Base-by-base conservation (phyloP, 352 stramenopile species). In the Phytophthora capsici region DNA sequence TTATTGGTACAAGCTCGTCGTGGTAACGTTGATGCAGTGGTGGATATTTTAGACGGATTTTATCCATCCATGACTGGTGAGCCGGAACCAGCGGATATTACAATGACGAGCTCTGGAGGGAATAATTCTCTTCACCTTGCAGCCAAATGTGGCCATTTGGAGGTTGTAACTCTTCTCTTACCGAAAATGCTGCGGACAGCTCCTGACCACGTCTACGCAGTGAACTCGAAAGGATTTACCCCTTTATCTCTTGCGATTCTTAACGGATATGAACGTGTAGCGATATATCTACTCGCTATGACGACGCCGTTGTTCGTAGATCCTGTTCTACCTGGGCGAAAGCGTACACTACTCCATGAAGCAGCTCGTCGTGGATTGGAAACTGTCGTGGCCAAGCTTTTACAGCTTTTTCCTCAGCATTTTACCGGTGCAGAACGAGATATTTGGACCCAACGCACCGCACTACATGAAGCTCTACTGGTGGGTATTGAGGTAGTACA, bases 41-140 rank as follows among this genome's bases (percentile, higher is more conserved):
- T 89, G 3, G 84, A 92, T 47, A 50, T 92, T 17, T 55, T 92
- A 14, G 84, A 90, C 37, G 84, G 84, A 7, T 87, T 80, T 48
- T 60, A 70, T 52, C 59, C 60, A 1, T 38, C 47, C 10, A 14
- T 34, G 28, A 34, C 28, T 13, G 28, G 28, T 14, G 28, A 23
- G 12, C 19, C 16, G 36, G 58, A 68, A 17, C 59, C 55, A 1
- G 73, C 75, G 0, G 80, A 90, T 14, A 59, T 90, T 12, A 79
- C 67, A 4, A 41, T 61, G 2, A 17, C 68, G 13, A 78, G 71
- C 22, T 45, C 25, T 2, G 71, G 70, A 26, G 56, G 69, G 14
- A 88, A 85, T 57, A 84, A 73, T 16, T 63, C 76, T 9, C 63
- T 92, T 9, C 78, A 89, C 43, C 49, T 92, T 16, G 78, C 84